A percentile compares a stretch with the other conserved stretches of the same genome.
These are phyloP conservation scores for Chamaecrista fasciculata DNA, from an alignment of 306 rosid genomes.

Conservation along the genomic window DNA sequence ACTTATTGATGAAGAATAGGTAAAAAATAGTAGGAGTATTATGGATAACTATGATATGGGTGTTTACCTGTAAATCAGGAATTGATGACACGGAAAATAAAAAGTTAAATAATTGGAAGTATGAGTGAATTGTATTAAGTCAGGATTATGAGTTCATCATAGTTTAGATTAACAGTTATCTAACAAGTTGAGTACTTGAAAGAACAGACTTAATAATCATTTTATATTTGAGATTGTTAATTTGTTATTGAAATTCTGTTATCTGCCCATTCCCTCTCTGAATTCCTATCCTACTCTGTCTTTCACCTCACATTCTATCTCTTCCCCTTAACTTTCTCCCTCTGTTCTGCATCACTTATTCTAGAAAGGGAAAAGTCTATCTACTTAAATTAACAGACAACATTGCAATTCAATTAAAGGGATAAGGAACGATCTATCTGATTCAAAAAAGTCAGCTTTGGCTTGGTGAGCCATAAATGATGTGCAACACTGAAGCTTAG, in stretches of 20 bases:
- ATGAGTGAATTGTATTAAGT: background rate
- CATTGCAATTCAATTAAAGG: background rate
- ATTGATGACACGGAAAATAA: background rate
- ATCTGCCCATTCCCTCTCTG: background rate
- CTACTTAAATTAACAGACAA: background rate
- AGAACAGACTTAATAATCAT: background rate
- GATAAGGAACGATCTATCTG: background rate
- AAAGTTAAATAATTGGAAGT: background rate
- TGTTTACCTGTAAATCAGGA: background rate
- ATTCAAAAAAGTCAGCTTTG: background rate
- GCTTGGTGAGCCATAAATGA: background rate
- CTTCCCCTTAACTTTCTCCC: background rate
- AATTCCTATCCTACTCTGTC: background rate
- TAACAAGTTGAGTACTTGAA: background rate
- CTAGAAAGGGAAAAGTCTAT: background rate
- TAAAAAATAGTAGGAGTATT: background rate
- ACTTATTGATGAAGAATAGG: background rate
- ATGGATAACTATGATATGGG: background rate
- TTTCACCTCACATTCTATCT: background rate
- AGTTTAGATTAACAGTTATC: background rate
- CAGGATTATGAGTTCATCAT: background rate
- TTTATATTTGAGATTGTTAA: background rate
- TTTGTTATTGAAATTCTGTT: background rate
- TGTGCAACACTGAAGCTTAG: background rate
- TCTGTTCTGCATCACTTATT: background rate